phyloP scores from a whole-genome alignment of 108 stramenopile species.

The Asterionellopsis glacialis region DNA sequence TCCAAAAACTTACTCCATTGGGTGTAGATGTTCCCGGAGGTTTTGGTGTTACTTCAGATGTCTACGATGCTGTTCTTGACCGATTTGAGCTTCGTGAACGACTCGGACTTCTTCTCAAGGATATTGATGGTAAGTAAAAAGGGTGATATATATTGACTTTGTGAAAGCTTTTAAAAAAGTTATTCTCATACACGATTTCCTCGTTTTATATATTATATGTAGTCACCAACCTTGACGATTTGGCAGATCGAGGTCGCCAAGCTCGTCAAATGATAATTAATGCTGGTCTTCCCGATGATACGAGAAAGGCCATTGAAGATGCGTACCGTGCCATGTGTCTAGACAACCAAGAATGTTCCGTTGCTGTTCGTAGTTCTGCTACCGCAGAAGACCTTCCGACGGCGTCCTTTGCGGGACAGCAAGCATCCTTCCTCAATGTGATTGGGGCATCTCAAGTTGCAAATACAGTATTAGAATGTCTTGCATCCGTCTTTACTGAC shows the following conservation, averaged over 20 bases:
- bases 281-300: slow-evolving; percentile 35
- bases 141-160: background rate
- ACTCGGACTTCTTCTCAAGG: background rate
- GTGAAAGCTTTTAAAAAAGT: background rate
- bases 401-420: slow-evolving; percentile 35
- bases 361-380: slow-evolving; percentile 35
- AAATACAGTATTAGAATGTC: background rate
- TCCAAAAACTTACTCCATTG: slow-evolving; percentile 9
- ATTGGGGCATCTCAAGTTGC: slow-evolving; percentile 16
- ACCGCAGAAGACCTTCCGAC: slow-evolving; percentile 42
- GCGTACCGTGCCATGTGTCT: background rate
- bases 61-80: slow-evolving; percentile 8
- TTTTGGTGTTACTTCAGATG: slow-evolving; percentile 12
- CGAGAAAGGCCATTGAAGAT: background rate
- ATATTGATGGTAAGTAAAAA: background rate
- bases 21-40: slow-evolving; percentile 12
- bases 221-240: background rate
- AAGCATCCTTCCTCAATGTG: slow-evolving; percentile 13
- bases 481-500: slow-evolving; percentile 28
- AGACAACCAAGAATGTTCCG: slow-evolving; percentile 12
- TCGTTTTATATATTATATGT: background rate
- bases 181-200: background rate
- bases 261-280: slow-evolving; percentile 36
- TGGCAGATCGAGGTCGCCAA: slow-evolving; percentile 12
- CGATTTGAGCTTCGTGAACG: slow-evolving; percentile 9